These are phyloP conservation scores for Trichoderma sp. DNA, from an alignment of 2,329 filamentous ascomycete species.

Conservation along the genomic window DNA sequence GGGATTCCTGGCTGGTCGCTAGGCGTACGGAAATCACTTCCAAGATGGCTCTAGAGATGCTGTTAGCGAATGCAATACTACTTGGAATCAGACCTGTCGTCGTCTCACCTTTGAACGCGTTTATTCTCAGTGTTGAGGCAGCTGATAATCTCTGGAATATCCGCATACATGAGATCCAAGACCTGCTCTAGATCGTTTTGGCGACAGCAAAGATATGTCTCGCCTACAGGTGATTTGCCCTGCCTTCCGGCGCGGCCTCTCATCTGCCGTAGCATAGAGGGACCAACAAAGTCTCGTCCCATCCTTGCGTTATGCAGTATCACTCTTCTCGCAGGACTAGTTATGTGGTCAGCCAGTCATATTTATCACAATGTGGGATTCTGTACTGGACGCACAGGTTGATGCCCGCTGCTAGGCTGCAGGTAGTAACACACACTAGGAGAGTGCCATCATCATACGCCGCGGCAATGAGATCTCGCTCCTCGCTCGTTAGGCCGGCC, in stretches of 20 bases:
- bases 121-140: conserved; percentile 67
- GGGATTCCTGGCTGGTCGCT: conserved; percentile 63
- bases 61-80: background rate
- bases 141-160: conserved; percentile 69
- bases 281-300: conserved; percentile 75
- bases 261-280: conserved; percentile 80
- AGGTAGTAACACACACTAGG: conserved; percentile 74
- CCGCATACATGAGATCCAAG: conserved; percentile 69
- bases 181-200: conserved; percentile 69
- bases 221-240: conserved; percentile 75
- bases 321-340: conserved; percentile 64
- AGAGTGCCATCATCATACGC: conserved; percentile 70
- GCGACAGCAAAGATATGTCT: conserved; percentile 75
- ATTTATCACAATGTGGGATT: background rate
- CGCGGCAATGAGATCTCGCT: conserved; percentile 69
- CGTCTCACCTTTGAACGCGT: conserved; percentile 62
- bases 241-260: conserved; percentile 75
- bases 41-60: conserved; percentile 59
- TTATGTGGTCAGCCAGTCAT: conserved; percentile 30
- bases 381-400: conserved; percentile 54
- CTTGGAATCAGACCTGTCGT: conserved; percentile 21
- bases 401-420: conserved; percentile 80
- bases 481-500: conserved; percentile 72
- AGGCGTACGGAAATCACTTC: conserved; percentile 70
- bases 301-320: conserved; percentile 75